Base-by-base conservation (phyloP, 169 alveolate genomes). In the Plasmodium gonderi region DNA sequence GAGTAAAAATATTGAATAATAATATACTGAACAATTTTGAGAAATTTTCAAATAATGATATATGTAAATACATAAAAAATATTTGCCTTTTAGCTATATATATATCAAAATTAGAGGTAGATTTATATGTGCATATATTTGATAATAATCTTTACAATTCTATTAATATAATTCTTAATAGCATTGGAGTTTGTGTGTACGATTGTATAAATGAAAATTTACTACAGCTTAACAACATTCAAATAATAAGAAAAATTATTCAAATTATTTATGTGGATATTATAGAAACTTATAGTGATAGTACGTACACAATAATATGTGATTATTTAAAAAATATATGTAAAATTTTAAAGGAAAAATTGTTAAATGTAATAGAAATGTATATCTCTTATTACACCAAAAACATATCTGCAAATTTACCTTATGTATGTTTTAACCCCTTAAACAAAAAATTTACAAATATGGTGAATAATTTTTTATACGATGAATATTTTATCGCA, bases 351-450 rank as follows among this genome's bases (percentile, higher is more conserved):
- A 90, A 90, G 29, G 94, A 90, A 3, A 90, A 89, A 65, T 23
- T 90, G 29, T 40, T 90, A 44, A 72, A 78, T 69, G 80, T 79
- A 14, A 67, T 90, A 40, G 94, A 90, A 69, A 65, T 90, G 65
- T 79, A 90, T 33, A 90, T 90, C n/a, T 90, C 94, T 1, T 90
- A 90, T 4, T 90, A 90, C 44, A 90, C 94, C 31, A 90, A 90
- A 77, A 90, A 90, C 74, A 26, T 38, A 3, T 29, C 11, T 47
- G 14, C 47, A 11, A 17, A n/a, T 20, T 77, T 90, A 9, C 94
- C 94, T 12, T 90, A 78, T 42, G 76, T 78, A 5, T 90, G 94
- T 72, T 90, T 90, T 31, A n/a, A 90, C 51, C 90, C 94, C 1
- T 51, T 90, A 20, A 90, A 72, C n/a, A 90, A 64, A 44, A 90